Evolutionary conservation across 192 early-diverging fungal genomes (phyloP), one percentile per base, ranked within the genome.

Genomic region (Backusella tarrabulga): DNA sequence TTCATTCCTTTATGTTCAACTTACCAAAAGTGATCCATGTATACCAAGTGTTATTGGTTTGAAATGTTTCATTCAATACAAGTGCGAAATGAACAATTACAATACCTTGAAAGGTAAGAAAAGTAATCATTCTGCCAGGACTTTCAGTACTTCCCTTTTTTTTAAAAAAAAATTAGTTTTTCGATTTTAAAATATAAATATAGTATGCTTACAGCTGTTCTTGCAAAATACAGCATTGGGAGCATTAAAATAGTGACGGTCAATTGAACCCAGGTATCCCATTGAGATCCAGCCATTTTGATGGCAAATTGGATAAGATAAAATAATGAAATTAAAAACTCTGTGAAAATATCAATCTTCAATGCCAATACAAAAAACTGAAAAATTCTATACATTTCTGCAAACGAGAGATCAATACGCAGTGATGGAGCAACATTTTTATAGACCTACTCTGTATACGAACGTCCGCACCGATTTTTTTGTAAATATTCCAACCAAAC

Each of bases 401-500:
- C 34, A 15, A 11, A 76, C 15, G 1, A 21, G 6, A 76, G 21
- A 67, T 26, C 21, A 42, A 50, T 50, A 50, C 15, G n/a, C 7
- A 6, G 46, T n/a, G 44, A n/a, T 52, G 23, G 12, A 44, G 42
- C 67, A 1, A 42, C 88, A 88, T 3, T 12, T 23, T 63, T 26
- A 26, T 19, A 63, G 75, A 88, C 84, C 75, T 76, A 77, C 83
- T 77, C 73, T 87, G 85, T 67, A 90, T 91, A 9, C 79, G 77
- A 46, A 90, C 85, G 40, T 89, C 86, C n/a, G 90, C 89, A 17
- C 90, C 89, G 77, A 92, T 90, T 81, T 89, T 89, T 71, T 90
- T 90, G 83, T 88, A 90, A 67, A 90, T 87, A 72, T 86, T 91
- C 89, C 90, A 91, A 19, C 83, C 83, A 76, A 84, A 78, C n/a